Percentiles rank a stretch among this genome's conserved stretches.
These are phyloP conservation scores for Trichoderma breve DNA, from an alignment of 2,329 filamentous ascomycete genomes.

Conservation along the genomic window DNA sequence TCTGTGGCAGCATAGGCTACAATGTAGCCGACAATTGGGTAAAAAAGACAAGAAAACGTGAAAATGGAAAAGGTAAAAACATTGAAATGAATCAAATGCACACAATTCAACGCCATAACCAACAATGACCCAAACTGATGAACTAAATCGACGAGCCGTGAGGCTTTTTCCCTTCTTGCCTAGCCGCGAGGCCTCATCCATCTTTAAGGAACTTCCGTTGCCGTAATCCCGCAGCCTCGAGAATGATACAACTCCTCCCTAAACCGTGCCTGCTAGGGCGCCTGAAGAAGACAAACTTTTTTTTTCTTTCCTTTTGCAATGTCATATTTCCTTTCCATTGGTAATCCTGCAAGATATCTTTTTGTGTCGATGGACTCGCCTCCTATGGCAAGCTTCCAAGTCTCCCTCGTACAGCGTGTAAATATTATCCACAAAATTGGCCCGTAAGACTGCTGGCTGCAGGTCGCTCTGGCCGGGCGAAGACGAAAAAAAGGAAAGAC, in stretches of 20 bases:
- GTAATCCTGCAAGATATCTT: background rate
- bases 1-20: background rate
- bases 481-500: background rate
- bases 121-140: slow-evolving; percentile 7
- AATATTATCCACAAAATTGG: background rate
- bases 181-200: slow-evolving; percentile 31
- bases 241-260: slow-evolving; percentile 10
- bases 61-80: background rate
- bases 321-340: background rate
- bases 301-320: slow-evolving; percentile 1
- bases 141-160: slow-evolving; percentile 28
- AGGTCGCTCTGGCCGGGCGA: background rate
- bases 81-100: background rate
- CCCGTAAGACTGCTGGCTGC: background rate
- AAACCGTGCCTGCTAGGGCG: background rate
- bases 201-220: slow-evolving; percentile 13
- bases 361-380: background rate
- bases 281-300: slow-evolving; percentile 11
- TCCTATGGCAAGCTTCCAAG: background rate
- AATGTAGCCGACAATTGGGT: background rate
- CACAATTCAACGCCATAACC: slow-evolving; percentile 12
- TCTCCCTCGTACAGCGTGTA: background rate
- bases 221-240: slow-evolving; percentile 10
- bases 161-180: slow-evolving; percentile 30
- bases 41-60: background rate